Conservation (phyloP, 192 early-diverging fungal genomes). For the Spinellus fusiger region DNA sequence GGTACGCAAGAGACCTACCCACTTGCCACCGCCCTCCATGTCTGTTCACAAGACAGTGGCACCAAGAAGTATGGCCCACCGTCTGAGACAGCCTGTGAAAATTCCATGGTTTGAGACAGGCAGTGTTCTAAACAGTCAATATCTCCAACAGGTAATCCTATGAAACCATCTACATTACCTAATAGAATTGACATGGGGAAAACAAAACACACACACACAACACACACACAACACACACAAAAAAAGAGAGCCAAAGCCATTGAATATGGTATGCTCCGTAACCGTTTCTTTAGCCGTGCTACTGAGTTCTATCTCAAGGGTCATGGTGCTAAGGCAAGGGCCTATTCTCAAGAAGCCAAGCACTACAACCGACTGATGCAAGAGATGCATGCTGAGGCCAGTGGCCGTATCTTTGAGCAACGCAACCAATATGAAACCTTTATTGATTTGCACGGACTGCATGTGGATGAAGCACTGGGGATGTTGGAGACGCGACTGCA, state of each 20-base stretch:
- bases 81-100: conserved; percentile 12
- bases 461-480: conserved; percentile 42
- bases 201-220: no score
- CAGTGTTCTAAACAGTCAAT: conserved; percentile 28
- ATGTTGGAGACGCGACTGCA: conserved; percentile 39
- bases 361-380: conserved; percentile 44
- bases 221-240: no score
- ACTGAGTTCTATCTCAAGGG: conserved; percentile 37
- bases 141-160: conserved; percentile 23
- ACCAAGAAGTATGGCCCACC: conserved; percentile 7
- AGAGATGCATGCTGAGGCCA: conserved; percentile 39
- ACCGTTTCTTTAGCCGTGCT: conserved; percentile 41
- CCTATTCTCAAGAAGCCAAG: conserved; percentile 37
- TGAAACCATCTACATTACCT: not conserved
- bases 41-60: not conserved
- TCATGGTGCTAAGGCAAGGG: conserved; percentile 36
- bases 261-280: conserved; percentile 38
- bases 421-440: conserved; percentile 38
- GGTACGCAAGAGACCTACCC: conserved; percentile 28
- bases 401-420: conserved; percentile 40
- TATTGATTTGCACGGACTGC: conserved; percentile 48
- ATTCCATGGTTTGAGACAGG: conserved; percentile 50
- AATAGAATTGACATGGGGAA: not conserved
- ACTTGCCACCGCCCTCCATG: no score
- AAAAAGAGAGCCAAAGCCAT: conserved; percentile 39